These are phyloP conservation scores for Lactarius vividus DNA, from an alignment of 768 basidiomycete species.

Conservation along the genomic window DNA sequence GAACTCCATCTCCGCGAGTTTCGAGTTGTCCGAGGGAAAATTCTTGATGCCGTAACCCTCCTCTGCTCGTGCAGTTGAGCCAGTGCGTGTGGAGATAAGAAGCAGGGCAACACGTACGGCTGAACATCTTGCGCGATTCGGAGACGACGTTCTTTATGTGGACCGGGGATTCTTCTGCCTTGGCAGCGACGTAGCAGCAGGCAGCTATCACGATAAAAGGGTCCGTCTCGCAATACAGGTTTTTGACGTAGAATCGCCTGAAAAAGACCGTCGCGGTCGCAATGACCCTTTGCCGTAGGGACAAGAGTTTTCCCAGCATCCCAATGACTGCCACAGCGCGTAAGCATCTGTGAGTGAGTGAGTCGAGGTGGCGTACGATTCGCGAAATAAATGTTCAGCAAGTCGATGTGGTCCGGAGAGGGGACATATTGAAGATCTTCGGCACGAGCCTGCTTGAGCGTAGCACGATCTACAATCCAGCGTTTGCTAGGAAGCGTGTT, in stretches of 20 bases:
- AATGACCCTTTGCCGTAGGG: slow-evolving; percentile 84
- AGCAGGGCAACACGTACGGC: slow-evolving; percentile 48
- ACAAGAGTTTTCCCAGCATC: slow-evolving; percentile 80
- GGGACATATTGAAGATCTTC: slow-evolving; percentile 80
- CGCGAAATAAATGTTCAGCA: slow-evolving; percentile 85
- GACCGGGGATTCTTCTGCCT: slow-evolving; percentile 93
- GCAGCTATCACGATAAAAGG: slow-evolving; percentile 90
- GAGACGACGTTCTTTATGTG: slow-evolving; percentile 91
- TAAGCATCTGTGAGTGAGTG: neutral
- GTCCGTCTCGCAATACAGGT: slow-evolving; percentile 93
- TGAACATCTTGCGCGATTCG: slow-evolving; percentile 78
- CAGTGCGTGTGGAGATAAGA: neutral
- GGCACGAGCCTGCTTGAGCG: slow-evolving; percentile 66
- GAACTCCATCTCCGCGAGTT: slow-evolving; percentile 98
- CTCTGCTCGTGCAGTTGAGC: slow-evolving; percentile 35
- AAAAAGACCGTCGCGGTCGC: slow-evolving; percentile 96
- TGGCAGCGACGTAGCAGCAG: slow-evolving; percentile 94
- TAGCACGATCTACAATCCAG: slow-evolving; percentile 85
- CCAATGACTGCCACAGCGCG: slow-evolving; percentile 62
- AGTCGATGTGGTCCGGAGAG: slow-evolving; percentile 72
- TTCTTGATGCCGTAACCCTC: slow-evolving; percentile 70
- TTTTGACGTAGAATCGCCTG: slow-evolving; percentile 95
- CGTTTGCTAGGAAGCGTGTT: slow-evolving; percentile 60
- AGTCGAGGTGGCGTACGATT: slow-evolving; percentile 50
- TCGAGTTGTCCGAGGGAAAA: slow-evolving; percentile 87